Percentiles rank a stretch among this genome's conserved stretches.
Conservation (phyloP, 345 rosid species). For the Reutealis trisperma region DNA sequence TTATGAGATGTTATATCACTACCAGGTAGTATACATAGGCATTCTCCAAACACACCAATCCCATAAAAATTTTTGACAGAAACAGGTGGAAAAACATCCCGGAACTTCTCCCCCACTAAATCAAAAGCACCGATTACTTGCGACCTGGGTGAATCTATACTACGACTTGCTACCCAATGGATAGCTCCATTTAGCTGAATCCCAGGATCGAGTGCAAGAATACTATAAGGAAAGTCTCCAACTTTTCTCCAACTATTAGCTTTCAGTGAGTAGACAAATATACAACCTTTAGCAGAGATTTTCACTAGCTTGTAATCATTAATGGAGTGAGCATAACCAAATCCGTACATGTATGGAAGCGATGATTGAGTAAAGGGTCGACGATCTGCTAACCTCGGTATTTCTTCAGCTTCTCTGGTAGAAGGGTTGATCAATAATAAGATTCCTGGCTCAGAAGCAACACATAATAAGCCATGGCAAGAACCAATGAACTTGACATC, state of each 20-base stretch:
- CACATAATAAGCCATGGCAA: slow-evolving; percentile 8
- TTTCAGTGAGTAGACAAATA: slow-evolving; percentile 40
- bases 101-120: slow-evolving; percentile 35
- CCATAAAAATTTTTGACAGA: slow-evolving; percentile 32
- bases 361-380: not conserved
- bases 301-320: slow-evolving; percentile 9
- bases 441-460: slow-evolving; percentile 11
- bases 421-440: slow-evolving; percentile 4
- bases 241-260: slow-evolving; percentile 33
- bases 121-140: slow-evolving; percentile 33
- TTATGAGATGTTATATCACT: slow-evolving; percentile 32
- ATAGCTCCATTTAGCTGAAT: slow-evolving; percentile 31
- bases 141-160: not conserved
- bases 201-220: slow-evolving; percentile 30
- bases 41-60: slow-evolving; percentile 31
- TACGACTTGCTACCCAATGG: slow-evolving; percentile 39
- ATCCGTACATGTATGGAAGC: slow-evolving; percentile 3
- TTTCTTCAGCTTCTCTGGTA: slow-evolving; percentile 7
- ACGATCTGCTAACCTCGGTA: slow-evolving; percentile 4
- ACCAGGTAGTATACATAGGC: slow-evolving; percentile 38
- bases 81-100: slow-evolving; percentile 34
- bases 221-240: slow-evolving; percentile 21
- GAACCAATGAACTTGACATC: slow-evolving; percentile 15
- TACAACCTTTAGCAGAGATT: slow-evolving; percentile 1
- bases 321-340: not conserved